Percentiles rank a stretch among this genome's conserved stretches.
These are phyloP conservation scores for Eucalyptus decipiens DNA, from an alignment of 345 rosid genomes.

Conservation along the genomic window DNA sequence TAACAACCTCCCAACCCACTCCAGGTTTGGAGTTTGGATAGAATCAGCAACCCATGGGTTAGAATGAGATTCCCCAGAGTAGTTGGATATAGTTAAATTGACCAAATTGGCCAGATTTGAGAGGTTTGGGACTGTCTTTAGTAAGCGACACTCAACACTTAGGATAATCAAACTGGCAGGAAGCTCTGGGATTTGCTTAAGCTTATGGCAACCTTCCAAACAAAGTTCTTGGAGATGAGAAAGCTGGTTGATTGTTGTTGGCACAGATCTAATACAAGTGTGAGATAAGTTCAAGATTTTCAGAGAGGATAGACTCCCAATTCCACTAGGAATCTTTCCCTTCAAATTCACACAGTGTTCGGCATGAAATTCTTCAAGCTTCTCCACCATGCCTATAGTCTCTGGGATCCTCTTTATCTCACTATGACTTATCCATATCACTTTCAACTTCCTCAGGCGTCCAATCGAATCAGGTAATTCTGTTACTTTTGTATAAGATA, in stretches of 20 bases:
- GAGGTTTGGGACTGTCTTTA: neutral
- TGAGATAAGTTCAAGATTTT: neutral
- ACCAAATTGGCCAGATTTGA: neutral
- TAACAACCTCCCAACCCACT: neutral
- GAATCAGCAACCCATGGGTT: neutral
- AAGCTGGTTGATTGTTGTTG: neutral
- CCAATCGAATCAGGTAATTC: too few relatives aligned
- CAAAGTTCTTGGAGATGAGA: neutral
- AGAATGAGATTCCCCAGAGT: rapidly evolving
- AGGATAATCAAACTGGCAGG: neutral
- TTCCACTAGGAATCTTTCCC: neutral
- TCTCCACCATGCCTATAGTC: neutral
- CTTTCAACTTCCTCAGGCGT: neutral
- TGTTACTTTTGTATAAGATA: too few relatives aligned
- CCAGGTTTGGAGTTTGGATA: neutral
- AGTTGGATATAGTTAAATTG: neutral
- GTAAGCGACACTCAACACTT: neutral
- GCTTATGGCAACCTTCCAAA: neutral
- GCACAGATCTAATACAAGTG: neutral
- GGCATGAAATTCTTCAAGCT: neutral
- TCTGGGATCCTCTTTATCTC: neutral
- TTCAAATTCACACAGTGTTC: neutral
- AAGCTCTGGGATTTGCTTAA: neutral
- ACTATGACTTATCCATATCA: neutral
- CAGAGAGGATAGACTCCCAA: neutral